A percentile compares a stretch with the other conserved stretches of the same genome.
These are phyloP conservation scores for Fusarium concolor DNA, from an alignment of 2,329 filamentous ascomycete genomes.

Conservation along the genomic window DNA sequence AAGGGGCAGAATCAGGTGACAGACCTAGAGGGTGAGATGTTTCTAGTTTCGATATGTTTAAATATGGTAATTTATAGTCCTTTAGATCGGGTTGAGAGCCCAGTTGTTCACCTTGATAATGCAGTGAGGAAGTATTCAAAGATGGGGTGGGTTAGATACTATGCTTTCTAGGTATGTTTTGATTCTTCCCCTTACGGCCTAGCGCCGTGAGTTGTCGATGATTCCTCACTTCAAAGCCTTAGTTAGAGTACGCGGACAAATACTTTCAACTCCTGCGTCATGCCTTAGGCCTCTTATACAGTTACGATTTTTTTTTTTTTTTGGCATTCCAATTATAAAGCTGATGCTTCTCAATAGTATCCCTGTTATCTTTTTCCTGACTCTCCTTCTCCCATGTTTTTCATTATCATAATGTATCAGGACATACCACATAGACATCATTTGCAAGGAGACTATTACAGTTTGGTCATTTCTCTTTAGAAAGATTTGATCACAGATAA, in stretches of 20 bases:
- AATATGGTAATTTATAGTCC: background rate
- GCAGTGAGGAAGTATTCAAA: background rate
- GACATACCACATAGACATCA: no score
- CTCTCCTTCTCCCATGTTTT: no score
- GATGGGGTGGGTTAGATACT: constrained; percentile 5
- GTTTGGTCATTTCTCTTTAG: no score
- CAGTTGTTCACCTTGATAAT: constrained; percentile 3
- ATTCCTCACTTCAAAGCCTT: background rate
- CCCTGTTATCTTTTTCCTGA: no score
- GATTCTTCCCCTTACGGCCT: constrained; percentile 19
- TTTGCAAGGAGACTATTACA: no score
- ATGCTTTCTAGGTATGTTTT: constrained; percentile 19
- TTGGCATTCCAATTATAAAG: no score
- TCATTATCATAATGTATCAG: no score
- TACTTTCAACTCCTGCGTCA: background rate
- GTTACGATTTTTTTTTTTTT: no score
- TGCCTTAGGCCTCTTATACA: no score
- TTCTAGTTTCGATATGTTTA: background rate
- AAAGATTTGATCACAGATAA: no score
- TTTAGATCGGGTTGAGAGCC: background rate
- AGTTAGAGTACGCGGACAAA: background rate
- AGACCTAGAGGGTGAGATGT: background rate
- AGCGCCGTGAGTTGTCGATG: background rate
- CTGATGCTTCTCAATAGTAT: no score
- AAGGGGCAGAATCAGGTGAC: background rate